Evolutionary conservation across 208 protist species (phyloP).

Genomic region (Leishmania major): DNA sequence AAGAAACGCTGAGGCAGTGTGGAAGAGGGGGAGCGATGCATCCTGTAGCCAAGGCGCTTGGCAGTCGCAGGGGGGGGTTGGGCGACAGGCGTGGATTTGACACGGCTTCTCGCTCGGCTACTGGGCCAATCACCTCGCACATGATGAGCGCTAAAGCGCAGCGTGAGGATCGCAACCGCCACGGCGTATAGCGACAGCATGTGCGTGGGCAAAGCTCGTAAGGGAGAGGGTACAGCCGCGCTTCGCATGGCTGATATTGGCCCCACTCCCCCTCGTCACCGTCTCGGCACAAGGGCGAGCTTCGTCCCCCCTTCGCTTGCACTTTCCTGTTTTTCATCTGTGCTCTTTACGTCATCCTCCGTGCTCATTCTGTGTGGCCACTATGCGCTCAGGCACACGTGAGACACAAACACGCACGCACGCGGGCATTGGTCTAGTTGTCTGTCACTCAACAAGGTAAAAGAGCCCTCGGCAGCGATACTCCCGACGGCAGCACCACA

Average conservation of each 20-base stretch:
- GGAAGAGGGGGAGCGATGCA: too few relatives aligned
- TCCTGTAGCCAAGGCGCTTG: not conserved
- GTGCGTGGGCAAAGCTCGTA: not conserved
- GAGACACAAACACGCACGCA: not conserved
- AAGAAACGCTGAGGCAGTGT: not conserved
- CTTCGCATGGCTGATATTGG: not conserved
- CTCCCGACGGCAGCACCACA: not conserved
- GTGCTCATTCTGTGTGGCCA: not conserved
- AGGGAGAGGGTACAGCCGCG: too few relatives aligned
- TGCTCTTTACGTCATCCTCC: not conserved
- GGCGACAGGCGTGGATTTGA: not conserved
- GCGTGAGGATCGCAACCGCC: not conserved
- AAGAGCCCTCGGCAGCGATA: not conserved
- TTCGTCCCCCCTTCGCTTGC: too few relatives aligned
- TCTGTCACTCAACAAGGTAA: not conserved
- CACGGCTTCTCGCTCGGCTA: not conserved
- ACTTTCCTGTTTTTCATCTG: not conserved
- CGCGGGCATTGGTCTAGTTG: not conserved
- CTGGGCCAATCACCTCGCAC: not conserved
- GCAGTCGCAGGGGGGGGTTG: too few relatives aligned
- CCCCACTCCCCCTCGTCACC: not conserved
- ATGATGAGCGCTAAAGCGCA: not conserved
- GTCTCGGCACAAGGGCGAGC: not conserved
- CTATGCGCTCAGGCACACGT: slow-evolving; percentile 1
- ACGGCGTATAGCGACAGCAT: not conserved